phyloP scores from a whole-genome alignment of 495 filamentous ascomycete species.

The Lasiosphaeriaceae sp. region DNA sequence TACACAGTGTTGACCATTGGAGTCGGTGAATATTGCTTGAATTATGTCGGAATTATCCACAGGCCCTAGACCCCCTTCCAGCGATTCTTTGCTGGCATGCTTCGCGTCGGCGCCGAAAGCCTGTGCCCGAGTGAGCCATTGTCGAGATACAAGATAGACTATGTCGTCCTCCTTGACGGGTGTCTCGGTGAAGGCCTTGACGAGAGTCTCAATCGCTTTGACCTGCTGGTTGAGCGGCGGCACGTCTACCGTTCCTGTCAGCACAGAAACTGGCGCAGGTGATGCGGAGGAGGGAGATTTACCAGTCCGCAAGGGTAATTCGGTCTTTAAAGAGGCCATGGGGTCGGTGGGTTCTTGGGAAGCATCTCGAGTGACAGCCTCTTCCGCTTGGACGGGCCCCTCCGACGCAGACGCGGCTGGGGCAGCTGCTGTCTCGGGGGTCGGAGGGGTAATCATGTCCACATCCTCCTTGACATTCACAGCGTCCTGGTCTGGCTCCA shows the following conservation, averaged over 20 bases:
- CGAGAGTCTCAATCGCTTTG: conserved; percentile 61
- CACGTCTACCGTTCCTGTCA: conserved; percentile 20
- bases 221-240: conserved; percentile 78
- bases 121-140: conserved; percentile 75
- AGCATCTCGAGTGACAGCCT: neutral
- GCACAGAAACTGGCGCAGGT: neutral
- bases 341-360: neutral
- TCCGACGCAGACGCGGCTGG: conserved; percentile 1
- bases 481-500: conserved; percentile 39
- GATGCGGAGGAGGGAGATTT: neutral
- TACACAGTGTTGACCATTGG: conserved; percentile 57
- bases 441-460: conserved; percentile 40
- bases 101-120: conserved; percentile 56
- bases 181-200: conserved; percentile 45
- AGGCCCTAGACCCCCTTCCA: conserved; percentile 67
- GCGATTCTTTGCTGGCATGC: conserved; percentile 55
- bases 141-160: conserved; percentile 72
- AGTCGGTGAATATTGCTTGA: conserved; percentile 43
- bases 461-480: conserved; percentile 42
- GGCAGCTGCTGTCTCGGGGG: conserved; percentile 4
- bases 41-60: conserved; percentile 82
- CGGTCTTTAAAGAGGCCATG: conserved; percentile 2
- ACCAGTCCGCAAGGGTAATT: conserved; percentile 24
- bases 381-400: neutral
- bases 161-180: conserved; percentile 63